phyloP scores from a whole-genome alignment of 2,329 filamentous ascomycete species.

The Botrytis tulipae region DNA sequence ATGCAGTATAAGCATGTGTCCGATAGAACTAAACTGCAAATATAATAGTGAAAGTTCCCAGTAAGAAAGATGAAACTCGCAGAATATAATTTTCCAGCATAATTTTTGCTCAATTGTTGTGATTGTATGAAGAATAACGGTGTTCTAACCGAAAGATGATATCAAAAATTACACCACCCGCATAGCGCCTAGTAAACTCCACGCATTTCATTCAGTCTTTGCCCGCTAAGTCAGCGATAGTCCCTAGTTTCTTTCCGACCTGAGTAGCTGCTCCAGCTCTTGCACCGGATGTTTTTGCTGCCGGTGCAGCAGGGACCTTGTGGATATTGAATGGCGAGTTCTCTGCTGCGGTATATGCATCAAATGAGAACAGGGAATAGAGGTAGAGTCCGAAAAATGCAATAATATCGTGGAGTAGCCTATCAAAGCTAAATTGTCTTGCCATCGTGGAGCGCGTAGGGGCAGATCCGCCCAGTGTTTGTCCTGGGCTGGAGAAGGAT shows the following conservation, averaged over 20 bases:
- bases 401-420: slow-evolving; percentile 13
- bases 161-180: background rate
- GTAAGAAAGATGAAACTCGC: background rate
- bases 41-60: background rate
- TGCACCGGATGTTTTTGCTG: slow-evolving; percentile 26
- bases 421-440: slow-evolving; percentile 16
- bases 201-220: slow-evolving; percentile 6
- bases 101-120: background rate
- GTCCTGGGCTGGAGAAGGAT: slow-evolving; percentile 54
- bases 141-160: background rate
- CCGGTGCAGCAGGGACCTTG: slow-evolving; percentile 28
- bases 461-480: slow-evolving; percentile 52
- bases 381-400: slow-evolving; percentile 61
- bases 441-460: slow-evolving; percentile 11
- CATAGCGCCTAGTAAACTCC: slow-evolving; percentile 4
- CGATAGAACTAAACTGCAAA: background rate
- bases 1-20: background rate
- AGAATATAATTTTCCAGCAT: background rate
- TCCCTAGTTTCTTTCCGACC: slow-evolving; percentile 38
- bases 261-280: slow-evolving; percentile 35
- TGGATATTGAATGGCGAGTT: slow-evolving; percentile 58
- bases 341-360: slow-evolving; percentile 61
- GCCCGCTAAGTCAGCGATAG: slow-evolving; percentile 35
- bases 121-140: background rate
- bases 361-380: slow-evolving; percentile 61